Evolutionary conservation across 176 grass and related monocot genomes (phyloP).

Genomic region (Canna indica): DNA sequence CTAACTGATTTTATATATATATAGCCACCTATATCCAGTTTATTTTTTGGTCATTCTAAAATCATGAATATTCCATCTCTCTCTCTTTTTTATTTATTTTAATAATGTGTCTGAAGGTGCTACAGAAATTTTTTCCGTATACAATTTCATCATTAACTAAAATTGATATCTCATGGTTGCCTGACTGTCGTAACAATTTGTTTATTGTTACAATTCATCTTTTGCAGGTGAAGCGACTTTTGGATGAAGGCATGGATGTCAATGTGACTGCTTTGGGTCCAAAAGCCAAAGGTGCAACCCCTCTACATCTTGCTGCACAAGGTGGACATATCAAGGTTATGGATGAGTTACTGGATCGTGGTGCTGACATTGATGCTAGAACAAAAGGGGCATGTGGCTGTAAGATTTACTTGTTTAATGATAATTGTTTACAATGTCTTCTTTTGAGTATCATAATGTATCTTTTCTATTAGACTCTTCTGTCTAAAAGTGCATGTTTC

Average conservation of each 20-base stretch:
- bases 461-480: not conserved
- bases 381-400: constrained; percentile 95
- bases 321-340: constrained; percentile 84
- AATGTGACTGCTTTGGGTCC: constrained; percentile 67
- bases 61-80: too few species aligned
- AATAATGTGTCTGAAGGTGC: too few species aligned
- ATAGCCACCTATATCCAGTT: too few species aligned
- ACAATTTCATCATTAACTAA: not conserved
- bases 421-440: not conserved
- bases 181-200: too few species aligned
- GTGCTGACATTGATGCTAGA: constrained; percentile 91
- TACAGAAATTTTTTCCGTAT: too few species aligned
- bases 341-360: constrained; percentile 85
- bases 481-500: not conserved
- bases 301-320: constrained; percentile 90
- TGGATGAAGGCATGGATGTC: constrained; percentile 73
- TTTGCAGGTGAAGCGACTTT: constrained; percentile 56
- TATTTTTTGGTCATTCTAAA: too few species aligned
- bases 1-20: too few species aligned
- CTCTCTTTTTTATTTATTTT: too few species aligned
- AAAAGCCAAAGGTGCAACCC: constrained; percentile 65
- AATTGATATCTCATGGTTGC: not conserved
- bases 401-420: constrained; percentile 35
- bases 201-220: not conserved
- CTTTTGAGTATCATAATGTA: not conserved